These are phyloP conservation scores for Fragilaria crotonensis DNA, from an alignment of 108 stramenopile species.

Conservation along the genomic window DNA sequence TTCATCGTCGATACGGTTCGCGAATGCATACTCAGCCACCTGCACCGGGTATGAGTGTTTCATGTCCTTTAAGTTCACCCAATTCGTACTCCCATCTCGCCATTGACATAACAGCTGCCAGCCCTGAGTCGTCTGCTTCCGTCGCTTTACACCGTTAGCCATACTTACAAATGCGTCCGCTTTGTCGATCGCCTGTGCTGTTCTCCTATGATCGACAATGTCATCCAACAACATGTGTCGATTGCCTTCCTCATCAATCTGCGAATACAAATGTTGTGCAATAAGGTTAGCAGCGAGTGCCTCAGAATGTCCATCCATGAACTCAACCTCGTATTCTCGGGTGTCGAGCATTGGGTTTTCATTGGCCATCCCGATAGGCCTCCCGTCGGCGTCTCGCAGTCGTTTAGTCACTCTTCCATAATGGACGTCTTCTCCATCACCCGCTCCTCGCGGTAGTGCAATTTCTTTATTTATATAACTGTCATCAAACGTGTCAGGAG, in stretches of 20 bases:
- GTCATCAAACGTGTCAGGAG: no score
- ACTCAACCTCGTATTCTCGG: constrained; percentile 27
- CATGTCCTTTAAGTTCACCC: no score
- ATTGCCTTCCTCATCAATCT: constrained; percentile 19
- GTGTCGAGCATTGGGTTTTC: constrained; percentile 20
- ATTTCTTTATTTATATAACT: constrained; percentile 1
- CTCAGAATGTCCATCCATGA: constrained; percentile 26
- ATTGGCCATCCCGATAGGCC: no score
- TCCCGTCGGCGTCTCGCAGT: no score
- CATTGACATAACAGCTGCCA: no score
- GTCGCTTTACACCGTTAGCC: background rate
- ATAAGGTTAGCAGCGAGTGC: constrained; percentile 22
- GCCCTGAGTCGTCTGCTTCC: constrained; percentile 13
- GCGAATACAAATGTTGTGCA: no score
- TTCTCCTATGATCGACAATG: constrained; percentile 3
- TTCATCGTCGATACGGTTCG: constrained; percentile 8
- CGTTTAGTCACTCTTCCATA: no score
- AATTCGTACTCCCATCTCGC: no score
- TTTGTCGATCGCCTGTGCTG: constrained; percentile 1
- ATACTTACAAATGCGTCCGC: constrained; percentile 1
- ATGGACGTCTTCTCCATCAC: no score
- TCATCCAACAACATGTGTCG: constrained; percentile 6
- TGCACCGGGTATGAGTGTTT: no score
- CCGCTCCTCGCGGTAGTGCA: no score
- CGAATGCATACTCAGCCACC: no score